Percentiles rank a stretch among this genome's conserved stretches.
Conservation (phyloP, 352 stramenopile species). For the Globisporangium cylindrosporum region DNA sequence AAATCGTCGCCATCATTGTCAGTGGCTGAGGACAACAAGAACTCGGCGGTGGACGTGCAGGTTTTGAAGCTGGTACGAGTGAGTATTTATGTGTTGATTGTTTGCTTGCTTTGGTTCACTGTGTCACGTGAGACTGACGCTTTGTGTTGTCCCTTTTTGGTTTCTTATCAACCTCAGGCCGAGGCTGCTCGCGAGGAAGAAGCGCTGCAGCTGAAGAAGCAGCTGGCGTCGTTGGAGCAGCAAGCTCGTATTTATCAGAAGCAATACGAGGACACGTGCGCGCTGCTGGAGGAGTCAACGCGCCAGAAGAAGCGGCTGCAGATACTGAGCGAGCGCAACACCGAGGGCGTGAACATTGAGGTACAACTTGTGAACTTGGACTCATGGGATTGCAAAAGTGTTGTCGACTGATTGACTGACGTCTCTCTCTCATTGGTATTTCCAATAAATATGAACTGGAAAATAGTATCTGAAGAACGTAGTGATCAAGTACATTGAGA, state of each 20-base stretch:
- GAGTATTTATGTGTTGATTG: not conserved
- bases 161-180: conserved; percentile 18
- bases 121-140: not conserved
- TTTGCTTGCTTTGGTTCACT: too few relatives aligned
- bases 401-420: not conserved
- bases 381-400: too few relatives aligned
- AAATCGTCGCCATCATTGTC: conserved; percentile 14
- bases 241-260: conserved; percentile 46
- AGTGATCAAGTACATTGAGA: conserved; percentile 84
- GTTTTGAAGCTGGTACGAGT: conserved; percentile 29
- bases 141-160: not conserved
- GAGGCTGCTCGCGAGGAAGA: conserved; percentile 37
- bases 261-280: conserved; percentile 60
- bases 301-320: conserved; percentile 58
- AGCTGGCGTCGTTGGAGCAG: conserved; percentile 42
- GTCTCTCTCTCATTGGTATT: not conserved
- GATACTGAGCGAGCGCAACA: conserved; percentile 37
- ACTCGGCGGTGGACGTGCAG: conserved; percentile 9
- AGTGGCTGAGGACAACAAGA: not conserved
- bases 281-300: conserved; percentile 46
- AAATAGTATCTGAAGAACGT: conserved; percentile 82
- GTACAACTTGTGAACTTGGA: conserved; percentile 19
- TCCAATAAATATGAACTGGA: not conserved
- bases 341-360: conserved; percentile 62
- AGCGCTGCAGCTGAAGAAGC: conserved; percentile 36